Evolutionary conservation across 2,329 filamentous ascomycete genomes (phyloP).

Genomic region (Sporothrix mexicana): DNA sequence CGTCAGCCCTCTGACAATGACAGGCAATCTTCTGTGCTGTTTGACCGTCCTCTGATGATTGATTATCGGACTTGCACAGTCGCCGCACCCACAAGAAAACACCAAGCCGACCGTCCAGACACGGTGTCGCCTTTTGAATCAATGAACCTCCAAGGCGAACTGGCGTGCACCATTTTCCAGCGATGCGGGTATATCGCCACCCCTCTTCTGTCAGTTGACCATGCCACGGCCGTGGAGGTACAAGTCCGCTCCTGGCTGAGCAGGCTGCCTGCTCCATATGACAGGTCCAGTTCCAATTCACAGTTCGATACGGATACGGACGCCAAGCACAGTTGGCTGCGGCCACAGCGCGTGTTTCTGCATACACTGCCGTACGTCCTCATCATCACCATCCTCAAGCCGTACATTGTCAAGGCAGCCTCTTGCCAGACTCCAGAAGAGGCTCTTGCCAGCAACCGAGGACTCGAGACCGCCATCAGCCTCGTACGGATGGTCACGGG

Average conservation of each 20-base stretch:
- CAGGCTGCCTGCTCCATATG: background rate
- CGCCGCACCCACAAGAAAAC: background rate
- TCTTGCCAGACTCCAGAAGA: background rate
- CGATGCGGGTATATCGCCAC: background rate
- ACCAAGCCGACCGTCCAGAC: background rate
- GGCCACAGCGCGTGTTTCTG: background rate
- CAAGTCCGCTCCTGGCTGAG: background rate
- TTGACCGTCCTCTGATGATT: background rate
- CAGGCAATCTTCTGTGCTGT: background rate
- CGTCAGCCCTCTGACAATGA: background rate
- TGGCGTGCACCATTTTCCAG: background rate
- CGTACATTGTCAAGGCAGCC: background rate
- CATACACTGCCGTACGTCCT: background rate
- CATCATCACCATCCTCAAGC: background rate
- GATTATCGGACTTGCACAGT: background rate
- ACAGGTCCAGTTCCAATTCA: background rate
- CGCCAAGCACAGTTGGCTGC: background rate
- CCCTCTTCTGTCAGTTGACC: background rate
- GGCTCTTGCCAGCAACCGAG: background rate
- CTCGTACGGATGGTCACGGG: background rate
- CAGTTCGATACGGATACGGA: background rate
- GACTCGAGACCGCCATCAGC: constrained; percentile 7
- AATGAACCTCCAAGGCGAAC: constrained; percentile 21
- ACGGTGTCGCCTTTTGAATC: background rate
- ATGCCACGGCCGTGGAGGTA: background rate